Percentiles rank a stretch among this genome's conserved stretches.
phyloP scores from a whole-genome alignment of 768 basidiomycete species.

The Paxillus involutus region DNA sequence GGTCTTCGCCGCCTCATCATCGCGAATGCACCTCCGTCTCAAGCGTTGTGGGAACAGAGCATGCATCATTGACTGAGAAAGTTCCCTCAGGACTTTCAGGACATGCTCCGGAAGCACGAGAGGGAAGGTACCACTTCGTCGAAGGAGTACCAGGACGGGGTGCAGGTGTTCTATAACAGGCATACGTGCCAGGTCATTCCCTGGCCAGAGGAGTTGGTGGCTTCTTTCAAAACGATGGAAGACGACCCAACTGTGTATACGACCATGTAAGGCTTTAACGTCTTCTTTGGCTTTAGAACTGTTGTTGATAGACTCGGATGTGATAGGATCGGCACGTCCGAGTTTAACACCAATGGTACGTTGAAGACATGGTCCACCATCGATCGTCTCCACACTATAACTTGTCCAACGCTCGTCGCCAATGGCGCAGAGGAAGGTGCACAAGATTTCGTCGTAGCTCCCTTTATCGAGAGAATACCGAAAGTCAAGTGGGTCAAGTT shows the following conservation, averaged over 20 bases:
- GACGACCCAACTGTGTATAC: slow-evolving; percentile 33
- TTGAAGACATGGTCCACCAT: slow-evolving; percentile 49
- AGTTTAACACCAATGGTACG: slow-evolving; percentile 40
- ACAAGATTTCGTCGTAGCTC: slow-evolving; percentile 32
- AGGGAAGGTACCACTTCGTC: slow-evolving; percentile 30
- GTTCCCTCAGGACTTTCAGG: slow-evolving; percentile 27
- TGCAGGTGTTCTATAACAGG: slow-evolving; percentile 29
- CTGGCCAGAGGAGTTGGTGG: slow-evolving; percentile 33
- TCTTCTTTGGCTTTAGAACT: not conserved
- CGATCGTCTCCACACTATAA: slow-evolving; percentile 41
- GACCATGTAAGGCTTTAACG: slow-evolving; percentile 30
- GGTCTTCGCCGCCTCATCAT: slow-evolving; percentile 39
- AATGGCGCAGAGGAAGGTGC: slow-evolving; percentile 40
- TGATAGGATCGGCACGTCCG: slow-evolving; percentile 24
- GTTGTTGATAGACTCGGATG: not conserved
- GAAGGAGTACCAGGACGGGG: slow-evolving; percentile 33
- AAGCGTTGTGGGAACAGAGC: slow-evolving; percentile 27
- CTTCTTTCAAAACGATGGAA: slow-evolving; percentile 23
- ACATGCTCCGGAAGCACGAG: slow-evolving; percentile 33
- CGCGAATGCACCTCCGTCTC: slow-evolving; percentile 32
- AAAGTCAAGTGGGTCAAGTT: slow-evolving; percentile 38
- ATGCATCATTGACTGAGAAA: slow-evolving; percentile 22
- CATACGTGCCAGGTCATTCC: slow-evolving; percentile 35
- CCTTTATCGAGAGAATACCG: slow-evolving; percentile 33
- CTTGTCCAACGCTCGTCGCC: slow-evolving; percentile 37